Evolutionary conservation across 2,329 filamentous ascomycete species (phyloP), one percentile per base, ranked within the genome.

Genomic region (Metarhizium brunneum): DNA sequence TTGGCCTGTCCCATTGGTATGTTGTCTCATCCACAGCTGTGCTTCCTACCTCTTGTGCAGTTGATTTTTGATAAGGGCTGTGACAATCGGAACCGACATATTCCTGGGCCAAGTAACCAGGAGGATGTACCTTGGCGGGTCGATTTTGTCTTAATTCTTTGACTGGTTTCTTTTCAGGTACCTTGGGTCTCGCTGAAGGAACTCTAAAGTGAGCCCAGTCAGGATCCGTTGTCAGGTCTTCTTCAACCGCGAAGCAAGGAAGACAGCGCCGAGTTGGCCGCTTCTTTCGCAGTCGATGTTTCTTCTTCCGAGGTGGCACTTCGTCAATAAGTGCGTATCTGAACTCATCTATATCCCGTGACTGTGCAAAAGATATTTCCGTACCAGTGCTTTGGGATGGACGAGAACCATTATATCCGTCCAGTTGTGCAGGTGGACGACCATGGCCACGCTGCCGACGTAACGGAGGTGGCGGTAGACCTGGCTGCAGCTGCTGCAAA

Each of bases 321-420:
- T 70, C 64, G 13, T 71, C 67, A 36, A 69, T 65, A 36, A 71
- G 62, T 6, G 68, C 65, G 52, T 65, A 63, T 54, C 67, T 68
- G 65, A 68, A 69, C 32, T 69, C 66, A 52, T 68, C 64, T 59
- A 67, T 65, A 36, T 63, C 61, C 32, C 63, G 61, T 2, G 64
- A 58, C 1, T 59, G 53, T 25, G 65, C 63, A 54, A 71, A 71
- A 0, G 67, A 65, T 53, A 69, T 66, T 52, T 68, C 66, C 16
- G 66, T 67, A 32, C 63, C 63, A 6, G 63, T 63, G 56, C 60
- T 68, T 25, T 59, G 59, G 36, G 59, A 61, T 6, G 60, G 61
- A 35, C 56, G 59, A 5, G 53, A 54, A 11, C 61, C 62, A 11
- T 61, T 51, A 16, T 62, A 59, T 13, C 69, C 66, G 57, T 72